phyloP scores from a whole-genome alignment of 371 early-diverging fungal genomes.

The Apophysomyces elegans region DNA sequence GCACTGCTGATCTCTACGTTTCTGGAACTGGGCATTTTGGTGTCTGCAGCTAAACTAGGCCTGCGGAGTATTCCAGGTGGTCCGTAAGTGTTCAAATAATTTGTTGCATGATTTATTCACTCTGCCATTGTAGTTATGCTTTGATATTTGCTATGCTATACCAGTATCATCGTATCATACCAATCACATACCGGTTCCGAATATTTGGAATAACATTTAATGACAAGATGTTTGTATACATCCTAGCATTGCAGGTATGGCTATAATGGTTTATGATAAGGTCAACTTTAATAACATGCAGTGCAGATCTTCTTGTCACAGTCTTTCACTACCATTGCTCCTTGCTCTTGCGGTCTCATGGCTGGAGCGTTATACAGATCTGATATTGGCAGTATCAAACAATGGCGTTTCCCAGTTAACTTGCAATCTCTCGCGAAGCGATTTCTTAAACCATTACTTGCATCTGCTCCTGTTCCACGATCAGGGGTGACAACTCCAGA shows the following conservation, averaged over 20 bases:
- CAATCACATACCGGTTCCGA: conserved; percentile 64
- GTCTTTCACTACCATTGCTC: conserved; percentile 58
- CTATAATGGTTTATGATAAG: neutral
- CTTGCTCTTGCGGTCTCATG: conserved; percentile 61
- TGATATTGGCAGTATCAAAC: conserved; percentile 60
- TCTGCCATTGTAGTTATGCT: conserved; percentile 47
- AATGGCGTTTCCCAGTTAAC: conserved; percentile 63
- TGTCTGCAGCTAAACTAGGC: conserved; percentile 53
- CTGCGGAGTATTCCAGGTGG: conserved; percentile 64
- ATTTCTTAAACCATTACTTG: conserved; percentile 43
- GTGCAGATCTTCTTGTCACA: conserved; percentile 29
- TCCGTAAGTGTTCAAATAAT: conserved; percentile 46
- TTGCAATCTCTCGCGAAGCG: conserved; percentile 33
- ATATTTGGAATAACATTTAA: conserved; percentile 66
- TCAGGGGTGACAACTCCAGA: conserved; percentile 52
- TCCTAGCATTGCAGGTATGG: conserved; percentile 63
- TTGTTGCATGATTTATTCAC: neutral
- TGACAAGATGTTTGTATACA: conserved; percentile 67
- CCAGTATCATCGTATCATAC: conserved; percentile 63
- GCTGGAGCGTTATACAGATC: conserved; percentile 66
- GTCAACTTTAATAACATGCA: neutral
- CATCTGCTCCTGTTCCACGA: conserved; percentile 55
- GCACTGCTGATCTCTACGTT: conserved; percentile 57
- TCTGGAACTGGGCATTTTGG: conserved; percentile 55
- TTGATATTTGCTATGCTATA: conserved; percentile 66